Conservation (phyloP, 805 yeast genomes). For the Yarrowia yakushimensis region DNA sequence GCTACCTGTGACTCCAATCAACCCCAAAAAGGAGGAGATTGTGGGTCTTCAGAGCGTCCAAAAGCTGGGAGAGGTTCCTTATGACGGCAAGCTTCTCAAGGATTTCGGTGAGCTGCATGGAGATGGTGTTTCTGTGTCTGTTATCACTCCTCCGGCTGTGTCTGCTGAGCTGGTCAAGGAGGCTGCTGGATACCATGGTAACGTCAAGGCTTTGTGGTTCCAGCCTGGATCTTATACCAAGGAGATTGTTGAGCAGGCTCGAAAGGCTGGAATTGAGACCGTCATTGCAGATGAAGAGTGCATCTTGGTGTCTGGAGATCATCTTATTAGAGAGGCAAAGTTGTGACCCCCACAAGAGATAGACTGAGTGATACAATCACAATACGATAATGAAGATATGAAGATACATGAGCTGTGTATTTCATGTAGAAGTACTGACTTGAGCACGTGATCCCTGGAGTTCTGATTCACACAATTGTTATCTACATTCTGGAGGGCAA, state of each 20-base stretch:
- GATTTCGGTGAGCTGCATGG: conserved; percentile 28
- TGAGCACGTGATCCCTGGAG: too few species aligned
- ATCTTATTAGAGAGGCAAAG: background rate
- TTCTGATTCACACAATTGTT: too few species aligned
- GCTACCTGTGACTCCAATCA: conserved; percentile 62
- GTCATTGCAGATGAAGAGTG: conserved; percentile 51
- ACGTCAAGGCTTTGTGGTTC: conserved; percentile 66
- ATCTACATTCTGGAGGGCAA: too few species aligned
- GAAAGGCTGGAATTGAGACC: conserved; percentile 28
- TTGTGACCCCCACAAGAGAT: too few species aligned
- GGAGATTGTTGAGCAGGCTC: conserved; percentile 43
- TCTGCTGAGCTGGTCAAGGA: conserved; percentile 47
- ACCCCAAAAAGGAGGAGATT: conserved; percentile 53
- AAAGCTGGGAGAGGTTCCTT: conserved; percentile 30
- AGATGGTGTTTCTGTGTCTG: conserved; percentile 51
- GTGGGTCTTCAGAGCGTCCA: conserved; percentile 43
- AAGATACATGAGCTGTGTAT: too few species aligned
- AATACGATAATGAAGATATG: too few species aligned
- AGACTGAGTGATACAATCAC: too few species aligned
- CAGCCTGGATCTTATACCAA: conserved; percentile 76
- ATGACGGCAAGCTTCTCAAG: conserved; percentile 27
- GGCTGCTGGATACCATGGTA: conserved; percentile 35
- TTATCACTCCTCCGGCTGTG: conserved; percentile 71
- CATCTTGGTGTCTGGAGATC: conserved; percentile 65
- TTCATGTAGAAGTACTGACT: too few species aligned